Base-by-base conservation (phyloP, 2,329 filamentous ascomycete species). In the Penicillium palitans region DNA sequence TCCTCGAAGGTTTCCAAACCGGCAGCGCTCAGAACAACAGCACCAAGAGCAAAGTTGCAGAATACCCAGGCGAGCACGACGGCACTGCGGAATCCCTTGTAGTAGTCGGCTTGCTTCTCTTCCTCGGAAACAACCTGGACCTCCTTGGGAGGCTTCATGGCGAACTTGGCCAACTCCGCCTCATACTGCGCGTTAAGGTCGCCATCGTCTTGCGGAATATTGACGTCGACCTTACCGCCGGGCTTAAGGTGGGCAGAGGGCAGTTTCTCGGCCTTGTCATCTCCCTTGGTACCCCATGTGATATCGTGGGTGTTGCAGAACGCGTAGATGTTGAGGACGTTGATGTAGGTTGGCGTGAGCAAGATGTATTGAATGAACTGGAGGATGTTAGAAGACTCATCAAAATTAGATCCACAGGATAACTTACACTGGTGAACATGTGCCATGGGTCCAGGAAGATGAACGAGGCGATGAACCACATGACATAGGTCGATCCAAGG, bases 241-340 rank as follows among this genome's bases (percentile, higher is more conserved):
- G 96, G 90, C 75, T 97, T 96, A 54, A 93, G 89, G 67, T 88
- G 93, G 67, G 95, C 93, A 0, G 88, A 91, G 2, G 91, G 91
- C 53, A 97, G 85, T 71, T 93, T 93, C 68, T 96, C 92, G 7
- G 93, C 84, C 76, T 96, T 97, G 78, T 97, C 93, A 74, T 98
- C 95, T 68, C 95, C 95, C 77, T 98, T 99, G 42, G 95, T 99
- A 70, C 93, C 93, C 93, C 93, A 97, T 4, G 93, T 96, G 64
- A 97, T 95, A 72, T 97, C 93, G 82, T 97, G 93, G 27, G 93
- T 96, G 78, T 97, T 97, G 79, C 93, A 98, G 78, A 99, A 99
- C 61, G 93, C 93, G 77, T 98, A 99, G 57, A 99, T 95, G 81
- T 98, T 99, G 69, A 99, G 87, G 59, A 98, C 93, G 77, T 98